Percentiles rank a stretch among this genome's conserved stretches.
These are phyloP conservation scores for Diplodia scrobiculata DNA, from an alignment of 2,329 filamentous ascomycete genomes.

Conservation along the genomic window DNA sequence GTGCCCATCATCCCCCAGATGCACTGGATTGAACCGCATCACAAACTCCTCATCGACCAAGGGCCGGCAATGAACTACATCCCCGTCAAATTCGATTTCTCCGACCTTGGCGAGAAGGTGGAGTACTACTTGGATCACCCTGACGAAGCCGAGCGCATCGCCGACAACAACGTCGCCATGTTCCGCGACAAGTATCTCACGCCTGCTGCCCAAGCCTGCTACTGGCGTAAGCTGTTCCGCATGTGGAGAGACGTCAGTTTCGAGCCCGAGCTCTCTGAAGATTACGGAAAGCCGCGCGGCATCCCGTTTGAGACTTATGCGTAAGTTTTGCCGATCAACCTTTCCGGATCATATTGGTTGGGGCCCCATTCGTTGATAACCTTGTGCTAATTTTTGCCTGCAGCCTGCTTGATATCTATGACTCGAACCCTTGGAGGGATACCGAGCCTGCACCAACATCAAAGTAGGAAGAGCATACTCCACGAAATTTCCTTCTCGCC, in stretches of 20 bases:
- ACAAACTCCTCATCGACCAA: conserved; percentile 49
- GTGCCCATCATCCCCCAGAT: conserved; percentile 55
- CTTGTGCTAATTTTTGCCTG: not conserved
- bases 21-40: conserved; percentile 54
- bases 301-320: conserved; percentile 27
- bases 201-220: conserved; percentile 58
- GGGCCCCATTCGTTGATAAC: not conserved
- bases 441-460: conserved; percentile 1
- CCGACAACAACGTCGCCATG: conserved; percentile 51
- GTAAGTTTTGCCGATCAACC: conserved; percentile 14
- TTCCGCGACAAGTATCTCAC: conserved; percentile 59
- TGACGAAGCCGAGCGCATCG: conserved; percentile 52
- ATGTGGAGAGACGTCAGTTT: conserved; percentile 44
- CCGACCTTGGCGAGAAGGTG: conserved; percentile 44
- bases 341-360: not conserved
- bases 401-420: conserved; percentile 27
- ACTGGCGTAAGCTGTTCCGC: conserved; percentile 55
- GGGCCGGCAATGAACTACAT: conserved; percentile 56
- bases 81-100: conserved; percentile 51
- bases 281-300: conserved; percentile 23
- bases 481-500: not conserved
- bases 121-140: conserved; percentile 50
- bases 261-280: conserved; percentile 31
- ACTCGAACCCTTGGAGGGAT: conserved; percentile 26
- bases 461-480: not conserved